Evolutionary conservation across 2,329 filamentous ascomycete genomes (phyloP), one percentile per base, ranked within the genome.

Genomic region (Fonsecaea multimorphosa): DNA sequence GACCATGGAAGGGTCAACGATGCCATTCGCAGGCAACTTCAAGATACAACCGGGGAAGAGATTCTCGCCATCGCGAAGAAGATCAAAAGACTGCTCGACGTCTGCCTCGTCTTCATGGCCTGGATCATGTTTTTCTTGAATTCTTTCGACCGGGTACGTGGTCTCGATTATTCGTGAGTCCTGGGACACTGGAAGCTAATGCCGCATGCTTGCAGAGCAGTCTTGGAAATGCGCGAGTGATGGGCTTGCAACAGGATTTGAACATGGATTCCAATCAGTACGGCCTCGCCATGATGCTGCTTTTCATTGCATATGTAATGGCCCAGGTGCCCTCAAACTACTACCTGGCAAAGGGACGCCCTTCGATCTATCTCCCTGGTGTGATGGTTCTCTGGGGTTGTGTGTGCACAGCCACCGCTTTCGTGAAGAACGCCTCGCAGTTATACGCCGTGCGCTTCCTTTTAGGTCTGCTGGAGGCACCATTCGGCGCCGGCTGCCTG

Each of bases 241-340:
- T 82, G 1, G 84, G 84, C 6, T 74, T 85, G 9, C 76, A 80
- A 55, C 71, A 78, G 2, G 83, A 85, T 54, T 72, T 85, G 34
- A 32, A 61, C 34, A 53, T 69, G 38, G 46, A 62, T 24, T 64
- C 58, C 14, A 71, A 60, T 71, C 59, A 72, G 64, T 24, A 67
- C 24, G 70, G 81, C 71, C 80, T 79, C 9, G 76, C 75, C 36
- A 74, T 82, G 32, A 80, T 78, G 46, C 80, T 82, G 40, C 74
- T 82, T 12, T 81, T 81, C 63, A 86, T 88, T n/a, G 86, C 86
- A 16, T 89, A 89, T 75, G 83, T 89, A 60, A 78, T 87, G 68
- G 88, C 87, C 84, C 86, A 81, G 54, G 53, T 71, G 34, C 69
- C 65, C 22, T 65, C 60, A 14, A 71, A 71, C 54, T 24, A 69